Evolutionary conservation across 331 rosid species (phyloP).

Genomic region (Saraca asoca): DNA sequence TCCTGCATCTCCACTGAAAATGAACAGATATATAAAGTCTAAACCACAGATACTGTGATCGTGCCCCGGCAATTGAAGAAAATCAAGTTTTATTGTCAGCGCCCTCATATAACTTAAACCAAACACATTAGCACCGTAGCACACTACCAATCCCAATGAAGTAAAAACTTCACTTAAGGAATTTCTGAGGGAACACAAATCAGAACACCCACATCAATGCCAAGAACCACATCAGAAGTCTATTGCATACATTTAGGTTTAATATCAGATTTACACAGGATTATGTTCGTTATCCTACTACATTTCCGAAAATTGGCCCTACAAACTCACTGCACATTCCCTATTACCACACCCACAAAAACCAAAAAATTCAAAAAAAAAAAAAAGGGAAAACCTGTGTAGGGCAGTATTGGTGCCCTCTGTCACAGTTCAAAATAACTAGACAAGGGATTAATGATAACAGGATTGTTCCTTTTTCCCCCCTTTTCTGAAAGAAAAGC

Average conservation of each 20-base stretch:
- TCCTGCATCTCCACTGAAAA: too few relatives aligned
- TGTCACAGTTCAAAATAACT: slow-evolving; percentile 40
- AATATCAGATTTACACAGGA: slow-evolving; percentile 50
- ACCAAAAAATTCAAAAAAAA: not conserved
- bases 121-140: too few relatives aligned
- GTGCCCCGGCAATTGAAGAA: too few relatives aligned
- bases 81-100: too few relatives aligned
- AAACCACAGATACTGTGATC: too few relatives aligned
- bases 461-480: slow-evolving; percentile 28
- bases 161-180: too few relatives aligned
- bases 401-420: slow-evolving; percentile 55
- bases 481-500: slow-evolving; percentile 16
- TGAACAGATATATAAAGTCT: too few relatives aligned
- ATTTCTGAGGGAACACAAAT: not conserved
- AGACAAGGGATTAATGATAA: slow-evolving; percentile 8
- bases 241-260: slow-evolving; percentile 30
- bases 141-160: too few relatives aligned
- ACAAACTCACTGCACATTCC: slow-evolving; percentile 37
- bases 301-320: slow-evolving; percentile 42
- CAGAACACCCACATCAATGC: not conserved
- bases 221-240: slow-evolving; percentile 7
- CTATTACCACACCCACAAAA: slow-evolving; percentile 47
- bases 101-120: too few relatives aligned
- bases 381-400: slow-evolving; percentile 31
- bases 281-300: slow-evolving; percentile 32